Base-by-base conservation (phyloP, 73 alveolate genomes). In the Paramecium pentaurelia region DNA sequence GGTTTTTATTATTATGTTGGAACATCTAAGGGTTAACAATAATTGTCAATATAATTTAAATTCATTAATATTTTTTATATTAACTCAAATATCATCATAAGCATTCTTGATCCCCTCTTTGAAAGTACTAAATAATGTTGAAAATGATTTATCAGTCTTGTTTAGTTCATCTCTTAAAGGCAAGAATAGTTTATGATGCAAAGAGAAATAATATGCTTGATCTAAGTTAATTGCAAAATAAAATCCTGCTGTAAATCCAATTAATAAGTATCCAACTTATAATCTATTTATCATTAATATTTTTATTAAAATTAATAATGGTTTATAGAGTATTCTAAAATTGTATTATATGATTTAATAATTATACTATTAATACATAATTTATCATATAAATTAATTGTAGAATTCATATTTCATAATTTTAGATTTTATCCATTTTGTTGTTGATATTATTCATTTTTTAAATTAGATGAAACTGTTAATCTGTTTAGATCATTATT, bases 181-280 rank as follows among this genome's bases (percentile, higher is more conserved):
- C 54, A 73, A 36, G 47, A 37, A 73, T 5, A 73, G 40, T 14
- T 73, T 73, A 73, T 40, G 58, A 73, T 73, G 87, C 58, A 73
- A 40, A n/a, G 60, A 37, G 10, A 37, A 73, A 37, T 37, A 73
- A 18, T 73, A 73, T 10, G 60, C 60, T 40, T 73, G 60, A 40
- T 73, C 87, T 18, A 73, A 22, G 60, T 73, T 73, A 7, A 73
- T 34, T n/a, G 87, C 60, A 73, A 73, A 73, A 73, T 73, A 73
- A 40, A 73, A 73, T 73, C 87, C 87, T 37, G 60, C 34, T 22
- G 87, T 1, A 38, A 73, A 73, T 25, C 87, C 87, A 73, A 73
- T 64, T n/a, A 64, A 32, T 34, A 64, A 64, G 84, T 64, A 18
- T 64, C 84, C 84, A 12, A 64, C 84, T 16, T 64, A 64, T 28